Conservation (phyloP, 2,329 filamentous ascomycete genomes). For the Trichophyton equinum region DNA sequence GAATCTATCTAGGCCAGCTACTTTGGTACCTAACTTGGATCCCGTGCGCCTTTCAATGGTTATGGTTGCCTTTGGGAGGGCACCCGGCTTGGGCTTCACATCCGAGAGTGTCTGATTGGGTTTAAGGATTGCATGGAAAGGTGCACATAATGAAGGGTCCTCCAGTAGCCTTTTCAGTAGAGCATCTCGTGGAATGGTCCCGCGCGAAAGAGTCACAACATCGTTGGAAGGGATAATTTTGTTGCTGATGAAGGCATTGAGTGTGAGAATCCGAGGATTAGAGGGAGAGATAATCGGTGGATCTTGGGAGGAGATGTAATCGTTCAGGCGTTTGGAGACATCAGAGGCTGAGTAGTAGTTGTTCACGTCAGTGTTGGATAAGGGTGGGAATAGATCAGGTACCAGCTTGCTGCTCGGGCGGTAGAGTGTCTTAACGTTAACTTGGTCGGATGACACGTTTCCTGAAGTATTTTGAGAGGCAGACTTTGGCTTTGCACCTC, state of each 20-base stretch:
- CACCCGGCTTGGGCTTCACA: constrained; percentile 50
- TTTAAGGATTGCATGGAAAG: constrained; percentile 45
- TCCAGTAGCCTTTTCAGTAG: constrained; percentile 48
- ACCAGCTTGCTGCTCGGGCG: constrained; percentile 46
- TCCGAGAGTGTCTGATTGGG: constrained; percentile 27
- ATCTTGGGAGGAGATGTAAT: constrained; percentile 46
- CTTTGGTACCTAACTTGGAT: constrained; percentile 53
- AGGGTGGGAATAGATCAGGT: constrained; percentile 40
- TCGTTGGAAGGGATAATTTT: constrained; percentile 48
- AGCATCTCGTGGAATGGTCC: constrained; percentile 47
- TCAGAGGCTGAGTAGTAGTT: constrained; percentile 49
- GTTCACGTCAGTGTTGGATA: constrained; percentile 37
- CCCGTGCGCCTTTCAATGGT: constrained; percentile 52
- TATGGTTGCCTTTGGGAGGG: constrained; percentile 48
- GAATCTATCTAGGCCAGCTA: constrained; percentile 50
- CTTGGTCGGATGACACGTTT: constrained; percentile 20
- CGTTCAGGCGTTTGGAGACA: constrained; percentile 43
- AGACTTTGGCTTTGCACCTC: constrained; percentile 15
- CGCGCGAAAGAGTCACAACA: constrained; percentile 44
- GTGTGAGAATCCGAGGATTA: constrained; percentile 49
- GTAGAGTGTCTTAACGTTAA: constrained; percentile 41
- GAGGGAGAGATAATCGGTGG: constrained; percentile 41
- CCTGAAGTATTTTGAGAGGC: constrained; percentile 30
- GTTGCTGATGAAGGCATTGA: constrained; percentile 52
- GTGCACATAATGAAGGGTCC: constrained; percentile 36